phyloP scores from a whole-genome alignment of 257 asterid species.

The Solanum neorickii region DNA sequence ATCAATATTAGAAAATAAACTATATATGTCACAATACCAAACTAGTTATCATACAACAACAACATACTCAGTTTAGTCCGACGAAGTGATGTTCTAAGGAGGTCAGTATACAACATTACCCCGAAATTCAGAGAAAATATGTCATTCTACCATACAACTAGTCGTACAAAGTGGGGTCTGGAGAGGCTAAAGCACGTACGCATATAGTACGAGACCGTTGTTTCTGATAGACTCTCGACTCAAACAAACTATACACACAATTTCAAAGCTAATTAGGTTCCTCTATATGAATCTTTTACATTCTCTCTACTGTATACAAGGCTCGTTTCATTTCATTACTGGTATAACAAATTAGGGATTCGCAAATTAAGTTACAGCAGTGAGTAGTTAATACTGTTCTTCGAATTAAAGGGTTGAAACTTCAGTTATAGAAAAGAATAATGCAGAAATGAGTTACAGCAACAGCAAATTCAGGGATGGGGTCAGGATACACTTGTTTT shows the following conservation, averaged over 20 bases:
- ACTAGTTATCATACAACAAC: neutral
- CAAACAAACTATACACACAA: neutral
- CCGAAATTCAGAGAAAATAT: neutral
- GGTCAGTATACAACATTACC: neutral
- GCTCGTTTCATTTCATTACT: neutral
- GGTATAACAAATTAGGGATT: neutral
- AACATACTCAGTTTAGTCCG: neutral
- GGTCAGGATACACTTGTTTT: conserved; percentile 46
- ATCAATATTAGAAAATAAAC: neutral
- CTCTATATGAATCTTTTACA: neutral
- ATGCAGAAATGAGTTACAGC: conserved; percentile 20
- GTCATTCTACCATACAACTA: neutral
- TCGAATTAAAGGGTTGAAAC: neutral
- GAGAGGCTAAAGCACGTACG: neutral
- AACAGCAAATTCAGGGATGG: conserved; percentile 48
- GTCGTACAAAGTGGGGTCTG: neutral
- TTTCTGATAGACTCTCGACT: neutral
- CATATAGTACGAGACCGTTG: neutral
- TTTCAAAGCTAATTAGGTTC: neutral
- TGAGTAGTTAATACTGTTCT: neutral
- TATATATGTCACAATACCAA: neutral
- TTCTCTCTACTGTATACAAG: neutral
- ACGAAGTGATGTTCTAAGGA: neutral
- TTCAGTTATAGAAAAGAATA: neutral
- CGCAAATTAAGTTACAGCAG: neutral